Percentiles rank a stretch among this genome's conserved stretches.
Evolutionary conservation across 2,329 filamentous ascomycete species (phyloP).

Genomic region (Aureobasidium musti): DNA sequence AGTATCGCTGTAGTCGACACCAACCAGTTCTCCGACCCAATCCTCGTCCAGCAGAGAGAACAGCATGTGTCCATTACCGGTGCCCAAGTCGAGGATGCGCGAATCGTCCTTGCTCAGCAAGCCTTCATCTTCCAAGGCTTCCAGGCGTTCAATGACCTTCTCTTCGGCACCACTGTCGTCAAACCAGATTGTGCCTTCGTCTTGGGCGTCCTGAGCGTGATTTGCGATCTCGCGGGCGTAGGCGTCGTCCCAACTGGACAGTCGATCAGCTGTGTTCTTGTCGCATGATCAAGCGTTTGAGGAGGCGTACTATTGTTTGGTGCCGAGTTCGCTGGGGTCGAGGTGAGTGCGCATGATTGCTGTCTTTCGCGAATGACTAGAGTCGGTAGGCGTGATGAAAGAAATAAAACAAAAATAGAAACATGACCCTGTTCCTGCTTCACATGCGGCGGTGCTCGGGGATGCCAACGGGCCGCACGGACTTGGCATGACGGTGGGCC

Average conservation of each 20-base stretch:
- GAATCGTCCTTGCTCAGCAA: slow-evolving; percentile 52
- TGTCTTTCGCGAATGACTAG: background rate
- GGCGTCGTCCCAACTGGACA: slow-evolving; percentile 57
- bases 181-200: slow-evolving; percentile 95
- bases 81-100: slow-evolving; percentile 81
- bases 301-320: slow-evolving; percentile 77
- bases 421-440: background rate
- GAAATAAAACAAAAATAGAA: background rate
- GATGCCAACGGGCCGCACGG: slow-evolving; percentile 11
- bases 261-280: slow-evolving; percentile 21
- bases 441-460: slow-evolving; percentile 20
- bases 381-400: background rate
- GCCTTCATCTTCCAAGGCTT: slow-evolving; percentile 54
- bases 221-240: slow-evolving; percentile 73
- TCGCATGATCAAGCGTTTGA: slow-evolving; percentile 1
- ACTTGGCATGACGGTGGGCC: slow-evolving; percentile 14
- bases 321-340: slow-evolving; percentile 68
- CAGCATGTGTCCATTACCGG: slow-evolving; percentile 91
- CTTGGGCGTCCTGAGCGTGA: slow-evolving; percentile 68
- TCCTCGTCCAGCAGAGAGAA: slow-evolving; percentile 70
- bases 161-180: slow-evolving; percentile 85
- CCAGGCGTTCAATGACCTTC: slow-evolving; percentile 69
- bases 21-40: slow-evolving; percentile 72
- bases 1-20: slow-evolving; percentile 80
- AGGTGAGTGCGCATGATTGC: slow-evolving; percentile 28